Evolutionary conservation across 2,329 filamentous ascomycete genomes (phyloP), one percentile per base, ranked within the genome.

Genomic region (Nannizziopsis arthrosporioides): DNA sequence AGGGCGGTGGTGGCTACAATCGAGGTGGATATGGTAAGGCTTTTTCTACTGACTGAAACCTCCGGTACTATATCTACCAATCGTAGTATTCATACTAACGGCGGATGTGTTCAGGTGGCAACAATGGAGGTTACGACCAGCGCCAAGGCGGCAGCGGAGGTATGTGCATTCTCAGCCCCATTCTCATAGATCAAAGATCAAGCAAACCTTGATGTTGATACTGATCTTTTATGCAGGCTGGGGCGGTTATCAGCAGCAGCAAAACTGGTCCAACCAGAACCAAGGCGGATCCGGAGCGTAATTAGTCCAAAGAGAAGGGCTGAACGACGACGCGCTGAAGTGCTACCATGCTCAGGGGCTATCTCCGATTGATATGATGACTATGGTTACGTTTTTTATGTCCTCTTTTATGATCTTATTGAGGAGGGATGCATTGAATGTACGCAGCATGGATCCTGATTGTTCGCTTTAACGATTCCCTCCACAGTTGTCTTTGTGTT

Each of bases 21-120:
- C 55, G 56, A 22, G 57, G 57, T 48, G 63, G 63, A 43, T 63
- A 64, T 52, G 60, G 61, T 64, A 53, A 49, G 57, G 49, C 47
- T 42, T 34, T n/a, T 30, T 9, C 11, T 12, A 30, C 11, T 5
- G 37, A 6, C 12, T 15, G n/a, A 15, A 45, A 5, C 34, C 34
- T n/a, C 17, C 2, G 8, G 22, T 36, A 15, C 12, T 9, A 19
- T 14, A 10, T 31, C 5, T 2, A 36, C 18, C 27, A 19, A 14
- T 27, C 4, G 7, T 27, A 27, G 7, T 27, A 27, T 27, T n/a
- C 22, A 27, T 27, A 18, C 44, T 47, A 17, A 47, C 17, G 9
- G 11, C 2, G 5, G 39, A 4, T 1, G 22, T 44, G 18, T 58
- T 53, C 53, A 12, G 57, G 58, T 34, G 41, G 45, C 35, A 39